Percentiles rank a stretch among this genome's conserved stretches.
phyloP scores from a whole-genome alignment of 331 rosid species.

The Malus hybrid region DNA sequence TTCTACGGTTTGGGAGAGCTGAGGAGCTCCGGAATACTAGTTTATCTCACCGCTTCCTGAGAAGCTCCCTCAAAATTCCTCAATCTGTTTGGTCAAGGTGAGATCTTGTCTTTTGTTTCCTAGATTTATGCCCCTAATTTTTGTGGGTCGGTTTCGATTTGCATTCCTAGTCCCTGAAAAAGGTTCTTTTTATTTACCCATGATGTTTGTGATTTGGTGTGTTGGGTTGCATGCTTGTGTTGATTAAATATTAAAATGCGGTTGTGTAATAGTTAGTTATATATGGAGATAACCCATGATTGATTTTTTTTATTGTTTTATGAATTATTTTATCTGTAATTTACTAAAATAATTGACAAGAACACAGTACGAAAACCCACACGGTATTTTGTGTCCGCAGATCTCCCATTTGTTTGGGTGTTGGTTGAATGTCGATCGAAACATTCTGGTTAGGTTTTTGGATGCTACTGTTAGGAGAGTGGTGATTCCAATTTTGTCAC shows the following conservation, averaged over 20 bases:
- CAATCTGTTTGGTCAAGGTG: slow-evolving; percentile 5
- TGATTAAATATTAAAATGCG: not conserved
- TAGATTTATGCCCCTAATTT: not conserved
- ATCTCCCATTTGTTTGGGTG: not conserved
- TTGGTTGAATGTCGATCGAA: not conserved
- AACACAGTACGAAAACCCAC: not conserved
- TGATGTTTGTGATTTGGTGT: not conserved
- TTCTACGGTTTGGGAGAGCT: not conserved
- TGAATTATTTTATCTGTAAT: not conserved
- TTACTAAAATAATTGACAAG: not conserved
- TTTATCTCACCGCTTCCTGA: not conserved
- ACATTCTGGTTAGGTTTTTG: not conserved
- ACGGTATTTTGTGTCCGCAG: not conserved
- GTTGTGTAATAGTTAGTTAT: not conserved
- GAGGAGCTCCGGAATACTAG: not conserved
- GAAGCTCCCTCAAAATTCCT: not conserved
- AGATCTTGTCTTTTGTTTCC: not conserved
- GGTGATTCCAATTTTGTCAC: not conserved
- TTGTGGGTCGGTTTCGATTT: not conserved
- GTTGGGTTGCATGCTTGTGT: not conserved
- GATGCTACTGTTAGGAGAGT: not conserved
- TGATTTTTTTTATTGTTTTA: not conserved
- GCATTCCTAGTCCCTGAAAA: not conserved
- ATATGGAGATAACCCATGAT: not conserved
- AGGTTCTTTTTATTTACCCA: not conserved